Conservation (phyloP, 2,329 filamentous ascomycete species). For the Sarocladium kiliense region DNA sequence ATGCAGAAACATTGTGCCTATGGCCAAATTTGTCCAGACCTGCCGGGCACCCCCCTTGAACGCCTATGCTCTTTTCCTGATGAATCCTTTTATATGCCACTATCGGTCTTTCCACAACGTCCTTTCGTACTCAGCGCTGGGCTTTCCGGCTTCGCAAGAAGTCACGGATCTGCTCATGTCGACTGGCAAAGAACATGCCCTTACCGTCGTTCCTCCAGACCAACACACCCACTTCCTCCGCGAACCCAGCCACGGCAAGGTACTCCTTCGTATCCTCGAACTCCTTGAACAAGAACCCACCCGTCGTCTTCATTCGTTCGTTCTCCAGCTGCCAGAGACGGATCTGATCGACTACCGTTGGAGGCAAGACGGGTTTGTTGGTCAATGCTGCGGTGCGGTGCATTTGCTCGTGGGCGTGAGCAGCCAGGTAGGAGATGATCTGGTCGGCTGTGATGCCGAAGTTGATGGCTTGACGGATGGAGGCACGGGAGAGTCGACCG, state of each 20-base stretch:
- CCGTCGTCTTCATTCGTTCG: slow-evolving; percentile 81
- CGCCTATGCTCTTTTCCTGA: not conserved
- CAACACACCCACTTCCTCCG: slow-evolving; percentile 84
- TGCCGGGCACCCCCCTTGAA: too few species aligned
- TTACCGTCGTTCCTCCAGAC: slow-evolving; percentile 78
- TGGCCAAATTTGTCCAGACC: too few species aligned
- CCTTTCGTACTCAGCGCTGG: slow-evolving; percentile 16
- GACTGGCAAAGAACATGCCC: slow-evolving; percentile 85
- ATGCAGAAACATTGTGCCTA: too few species aligned
- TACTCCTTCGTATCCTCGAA: slow-evolving; percentile 71
- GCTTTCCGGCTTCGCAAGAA: slow-evolving; percentile 67
- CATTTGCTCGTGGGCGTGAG: slow-evolving; percentile 94
- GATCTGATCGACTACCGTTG: slow-evolving; percentile 96
- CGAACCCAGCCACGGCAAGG: slow-evolving; percentile 66
- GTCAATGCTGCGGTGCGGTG: slow-evolving; percentile 56
- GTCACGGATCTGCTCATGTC: slow-evolving; percentile 80
- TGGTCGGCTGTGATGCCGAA: slow-evolving; percentile 93
- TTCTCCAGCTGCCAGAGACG: slow-evolving; percentile 96
- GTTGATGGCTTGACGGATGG: slow-evolving; percentile 79
- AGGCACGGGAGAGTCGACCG: slow-evolving; percentile 83
- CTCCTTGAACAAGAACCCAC: slow-evolving; percentile 85
- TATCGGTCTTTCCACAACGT: not conserved
- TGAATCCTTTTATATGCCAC: not conserved
- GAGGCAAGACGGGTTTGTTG: slow-evolving; percentile 72
- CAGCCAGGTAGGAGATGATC: slow-evolving; percentile 87